phyloP scores from a whole-genome alignment of 2,329 filamentous ascomycete genomes.

The Ceratocystis lukuohia region DNA sequence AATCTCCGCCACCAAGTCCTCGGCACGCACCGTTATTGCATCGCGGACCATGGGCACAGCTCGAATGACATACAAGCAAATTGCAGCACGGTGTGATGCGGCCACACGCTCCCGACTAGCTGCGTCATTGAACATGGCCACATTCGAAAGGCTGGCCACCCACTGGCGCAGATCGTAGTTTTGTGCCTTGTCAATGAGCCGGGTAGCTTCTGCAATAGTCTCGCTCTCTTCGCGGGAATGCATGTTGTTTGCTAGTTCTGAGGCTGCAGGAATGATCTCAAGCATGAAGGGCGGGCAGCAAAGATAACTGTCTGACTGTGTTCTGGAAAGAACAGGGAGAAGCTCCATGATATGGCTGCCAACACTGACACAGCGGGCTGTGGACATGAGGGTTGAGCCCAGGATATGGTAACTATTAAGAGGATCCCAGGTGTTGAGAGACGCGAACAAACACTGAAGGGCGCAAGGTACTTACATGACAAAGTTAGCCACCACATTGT shows the following conservation, averaged over 20 bases:
- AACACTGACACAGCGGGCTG: slow-evolving; percentile 29
- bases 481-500: slow-evolving; percentile 37
- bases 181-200: slow-evolving; percentile 31
- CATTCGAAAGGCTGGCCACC: slow-evolving; percentile 30
- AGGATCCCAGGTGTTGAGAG: too few relatives aligned
- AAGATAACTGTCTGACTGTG: slow-evolving; percentile 32
- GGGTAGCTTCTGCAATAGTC: slow-evolving; percentile 27
- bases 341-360: slow-evolving; percentile 30
- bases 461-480: slow-evolving; percentile 29
- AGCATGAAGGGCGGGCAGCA: slow-evolving; percentile 33
- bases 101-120: slow-evolving; percentile 34
- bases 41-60: slow-evolving; percentile 30
- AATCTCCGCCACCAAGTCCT: slow-evolving; percentile 37
- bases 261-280: slow-evolving; percentile 33
- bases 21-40: slow-evolving; percentile 29
- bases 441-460: background rate
- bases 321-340: slow-evolving; percentile 30
- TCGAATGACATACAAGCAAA: slow-evolving; percentile 36
- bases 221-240: slow-evolving; percentile 26
- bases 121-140: slow-evolving; percentile 28
- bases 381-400: slow-evolving; percentile 29
- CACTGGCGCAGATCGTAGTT: slow-evolving; percentile 32
- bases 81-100: slow-evolving; percentile 35
- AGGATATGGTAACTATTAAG: slow-evolving; percentile 30
- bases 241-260: slow-evolving; percentile 32